Evolutionary conservation across 257 asterid genomes (phyloP).

Genomic region (Ilex asprella): DNA sequence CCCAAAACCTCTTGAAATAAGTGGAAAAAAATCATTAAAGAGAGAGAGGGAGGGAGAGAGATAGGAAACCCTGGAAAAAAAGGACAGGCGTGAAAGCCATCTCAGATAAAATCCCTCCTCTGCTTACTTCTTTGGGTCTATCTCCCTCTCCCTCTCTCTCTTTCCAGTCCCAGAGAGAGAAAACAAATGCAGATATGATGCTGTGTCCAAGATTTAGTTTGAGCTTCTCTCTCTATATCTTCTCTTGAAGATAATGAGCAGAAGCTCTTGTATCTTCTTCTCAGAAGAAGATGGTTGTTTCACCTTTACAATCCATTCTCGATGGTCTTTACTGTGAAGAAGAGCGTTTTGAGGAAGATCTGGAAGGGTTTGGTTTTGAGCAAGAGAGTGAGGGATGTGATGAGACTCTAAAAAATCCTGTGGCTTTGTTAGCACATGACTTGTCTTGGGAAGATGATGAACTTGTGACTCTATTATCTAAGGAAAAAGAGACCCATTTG

Average conservation of each 20-base stretch:
- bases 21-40: not conserved
- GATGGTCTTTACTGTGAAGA: constrained; percentile 81
- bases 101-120: constrained; percentile 59
- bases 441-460: constrained; percentile 82
- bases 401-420: constrained; percentile 24
- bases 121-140: constrained; percentile 31
- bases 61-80: constrained; percentile 10
- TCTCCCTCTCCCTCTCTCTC: constrained; percentile 3
- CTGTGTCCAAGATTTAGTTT: constrained; percentile 38
- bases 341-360: constrained; percentile 55
- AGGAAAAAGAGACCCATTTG: constrained; percentile 41
- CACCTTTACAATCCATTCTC: constrained; percentile 29
- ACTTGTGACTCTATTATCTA: constrained; percentile 44
- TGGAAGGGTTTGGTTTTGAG: constrained; percentile 24
- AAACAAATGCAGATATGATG: constrained; percentile 35
- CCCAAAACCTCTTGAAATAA: too few species aligned
- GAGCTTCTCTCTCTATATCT: constrained; percentile 19
- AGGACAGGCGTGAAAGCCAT: constrained; percentile 75
- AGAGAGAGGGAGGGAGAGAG: constrained; percentile 6
- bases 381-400: constrained; percentile 30
- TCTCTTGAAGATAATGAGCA: constrained; percentile 57
- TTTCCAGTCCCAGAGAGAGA: constrained; percentile 16
- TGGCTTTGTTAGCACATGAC: constrained; percentile 50
- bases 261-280: constrained; percentile 59
- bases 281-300: constrained; percentile 59